phyloP scores from a whole-genome alignment of 169 alveolate genomes.

The Cyclospora cayetanensis region DNA sequence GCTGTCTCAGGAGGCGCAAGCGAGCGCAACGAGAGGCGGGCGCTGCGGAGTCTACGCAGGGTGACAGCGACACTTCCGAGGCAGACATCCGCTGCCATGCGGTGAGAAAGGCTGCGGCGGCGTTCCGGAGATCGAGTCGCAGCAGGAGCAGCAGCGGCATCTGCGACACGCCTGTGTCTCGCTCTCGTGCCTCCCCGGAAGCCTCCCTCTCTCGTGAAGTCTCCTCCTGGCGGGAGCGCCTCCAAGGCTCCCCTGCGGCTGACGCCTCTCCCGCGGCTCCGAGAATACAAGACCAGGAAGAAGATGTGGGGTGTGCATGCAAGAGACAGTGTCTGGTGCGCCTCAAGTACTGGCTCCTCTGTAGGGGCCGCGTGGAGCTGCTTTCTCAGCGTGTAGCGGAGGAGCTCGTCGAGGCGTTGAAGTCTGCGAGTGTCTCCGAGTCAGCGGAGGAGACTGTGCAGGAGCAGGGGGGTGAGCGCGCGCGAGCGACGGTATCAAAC shows the following conservation, averaged over 20 bases:
- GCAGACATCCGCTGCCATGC: not conserved
- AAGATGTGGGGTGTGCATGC: not conserved
- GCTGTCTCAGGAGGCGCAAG: not conserved
- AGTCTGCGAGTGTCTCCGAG: not conserved
- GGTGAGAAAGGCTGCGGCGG: too few relatives aligned
- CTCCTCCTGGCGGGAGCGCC: not conserved
- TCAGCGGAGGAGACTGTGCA: not conserved
- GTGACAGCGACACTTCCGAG: too few relatives aligned
- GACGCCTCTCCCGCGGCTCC: too few relatives aligned
- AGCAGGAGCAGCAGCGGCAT: not conserved
- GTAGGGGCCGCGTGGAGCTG: not conserved
- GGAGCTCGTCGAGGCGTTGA: not conserved
- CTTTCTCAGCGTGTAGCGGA: not conserved
- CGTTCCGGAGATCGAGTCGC: not conserved
- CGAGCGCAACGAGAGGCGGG: not conserved
- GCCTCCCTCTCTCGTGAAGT: too few relatives aligned
- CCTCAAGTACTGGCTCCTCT: not conserved
- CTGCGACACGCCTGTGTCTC: not conserved
- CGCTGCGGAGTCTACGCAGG: too few relatives aligned
- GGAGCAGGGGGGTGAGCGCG: not conserved
- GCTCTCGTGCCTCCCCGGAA: too few relatives aligned
- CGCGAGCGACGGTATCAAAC: not conserved
- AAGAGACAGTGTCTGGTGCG: not conserved
- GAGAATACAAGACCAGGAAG: not conserved
- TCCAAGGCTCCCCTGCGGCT: not conserved